phyloP scores from a whole-genome alignment of 1,284 basidiomycete genomes.

The Apiotrichum siamense region DNA sequence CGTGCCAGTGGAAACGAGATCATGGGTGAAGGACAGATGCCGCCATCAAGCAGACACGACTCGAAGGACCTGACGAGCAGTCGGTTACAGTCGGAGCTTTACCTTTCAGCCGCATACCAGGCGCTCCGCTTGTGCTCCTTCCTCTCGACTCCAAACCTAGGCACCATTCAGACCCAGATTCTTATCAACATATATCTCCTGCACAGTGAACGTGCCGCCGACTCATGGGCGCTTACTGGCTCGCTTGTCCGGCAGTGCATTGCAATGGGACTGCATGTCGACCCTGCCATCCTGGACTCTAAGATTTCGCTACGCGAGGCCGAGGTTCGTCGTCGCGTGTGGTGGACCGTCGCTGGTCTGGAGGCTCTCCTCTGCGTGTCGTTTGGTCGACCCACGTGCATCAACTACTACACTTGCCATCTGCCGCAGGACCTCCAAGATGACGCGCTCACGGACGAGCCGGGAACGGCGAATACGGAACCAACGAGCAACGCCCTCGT shows the following conservation, averaged over 20 bases:
- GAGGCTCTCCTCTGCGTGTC: constrained; percentile 43
- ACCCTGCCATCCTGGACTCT: constrained; percentile 39
- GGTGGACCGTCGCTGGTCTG: constrained; percentile 46
- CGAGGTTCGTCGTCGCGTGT: constrained; percentile 41
- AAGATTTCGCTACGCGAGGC: constrained; percentile 41
- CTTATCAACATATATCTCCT: constrained; percentile 44
- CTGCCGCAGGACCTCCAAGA: constrained; percentile 43
- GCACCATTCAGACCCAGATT: constrained; percentile 40
- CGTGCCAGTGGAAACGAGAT: constrained; percentile 41
- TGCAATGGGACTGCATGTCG: constrained; percentile 45
- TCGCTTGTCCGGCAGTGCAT: constrained; percentile 42
- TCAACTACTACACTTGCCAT: constrained; percentile 44
- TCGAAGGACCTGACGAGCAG: constrained; percentile 38
- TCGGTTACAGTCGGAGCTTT: constrained; percentile 45
- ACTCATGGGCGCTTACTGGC: constrained; percentile 42
- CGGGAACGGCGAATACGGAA: constrained; percentile 24
- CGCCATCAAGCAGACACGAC: not conserved
- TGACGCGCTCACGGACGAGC: constrained; percentile 35
- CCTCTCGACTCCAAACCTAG: constrained; percentile 42
- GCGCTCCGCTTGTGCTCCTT: constrained; percentile 46
- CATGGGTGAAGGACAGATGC: constrained; percentile 25
- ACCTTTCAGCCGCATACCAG: constrained; percentile 46
- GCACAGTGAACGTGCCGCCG: constrained; percentile 43
- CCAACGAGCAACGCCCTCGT: constrained; percentile 30
- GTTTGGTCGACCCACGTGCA: constrained; percentile 41